These are phyloP conservation scores for Candida khao-thaluensis DNA, from an alignment of 805 yeast species.

Conservation along the genomic window DNA sequence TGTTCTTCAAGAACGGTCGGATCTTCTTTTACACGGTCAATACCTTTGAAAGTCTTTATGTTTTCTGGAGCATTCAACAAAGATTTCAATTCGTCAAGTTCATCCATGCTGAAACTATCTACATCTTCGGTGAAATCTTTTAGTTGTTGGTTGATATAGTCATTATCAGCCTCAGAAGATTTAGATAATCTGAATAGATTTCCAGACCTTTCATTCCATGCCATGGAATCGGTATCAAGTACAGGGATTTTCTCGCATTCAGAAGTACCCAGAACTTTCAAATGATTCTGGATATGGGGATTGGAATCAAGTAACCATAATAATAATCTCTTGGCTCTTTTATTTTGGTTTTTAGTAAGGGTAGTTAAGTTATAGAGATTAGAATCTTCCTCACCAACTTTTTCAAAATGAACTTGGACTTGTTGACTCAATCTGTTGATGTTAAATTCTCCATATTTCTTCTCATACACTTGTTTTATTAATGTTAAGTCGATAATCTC, in stretches of 20 bases:
- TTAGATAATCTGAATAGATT: constrained; percentile 15
- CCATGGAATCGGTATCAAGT: constrained; percentile 29
- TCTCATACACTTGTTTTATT: constrained; percentile 24
- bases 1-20: constrained; percentile 8
- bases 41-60: background rate
- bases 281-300: constrained; percentile 20
- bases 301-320: constrained; percentile 40
- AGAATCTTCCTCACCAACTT: constrained; percentile 13
- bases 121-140: background rate
- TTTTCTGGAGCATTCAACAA: constrained; percentile 9
- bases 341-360: constrained; percentile 26
- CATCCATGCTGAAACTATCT: constrained; percentile 5
- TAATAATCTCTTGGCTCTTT: constrained; percentile 36
- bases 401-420: constrained; percentile 37
- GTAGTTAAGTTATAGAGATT: constrained; percentile 32
- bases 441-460: constrained; percentile 28
- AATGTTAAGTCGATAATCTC: constrained; percentile 33
- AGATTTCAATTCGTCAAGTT: constrained; percentile 9
- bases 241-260: constrained; percentile 22
- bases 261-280: constrained; percentile 18
- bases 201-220: constrained; percentile 30
- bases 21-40: background rate
- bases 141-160: constrained; percentile 3
- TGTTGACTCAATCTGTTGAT: constrained; percentile 26
- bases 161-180: background rate